Base-by-base conservation (phyloP, 352 stramenopile genomes). In the Globisporangium spiculum region DNA sequence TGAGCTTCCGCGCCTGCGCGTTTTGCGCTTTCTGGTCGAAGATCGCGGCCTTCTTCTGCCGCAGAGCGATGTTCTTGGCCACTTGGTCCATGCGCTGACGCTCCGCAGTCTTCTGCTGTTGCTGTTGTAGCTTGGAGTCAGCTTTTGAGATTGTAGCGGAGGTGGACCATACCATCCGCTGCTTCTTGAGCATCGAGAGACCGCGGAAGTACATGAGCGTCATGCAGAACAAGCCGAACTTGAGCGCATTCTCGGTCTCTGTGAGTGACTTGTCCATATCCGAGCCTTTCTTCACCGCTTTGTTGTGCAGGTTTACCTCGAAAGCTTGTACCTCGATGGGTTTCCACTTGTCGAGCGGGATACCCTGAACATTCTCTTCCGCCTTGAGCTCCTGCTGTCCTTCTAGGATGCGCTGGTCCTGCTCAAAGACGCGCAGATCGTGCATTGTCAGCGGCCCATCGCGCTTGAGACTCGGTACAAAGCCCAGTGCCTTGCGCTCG, bases 131-230 rank as follows among this genome's bases (percentile, higher is more conserved):
- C 14, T 48, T 48, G 30, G 50, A 30, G 52, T 5, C 26, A 38
- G 26, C 50, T 36, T 36, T 41, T 41, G 3, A 69, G 64, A 41
- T 86, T 79, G 60, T 70, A 66, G 2, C 69, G 1, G 58, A 32
- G 2, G 81, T 75, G 5, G 81, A 90, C 90, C 89, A 98, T 10
- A 83, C 72, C 1, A 71, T 76, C 55, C 94, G 88, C 68, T 98
- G 91, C 38, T 93, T 86, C 63, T 88, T 87, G 14, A 98, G 76
- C 62, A 97, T 68, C 14, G 90, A 91, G 60, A 98, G 79, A 4
- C 90, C 92, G 53, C 93, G 84, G 61, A 99, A 99, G 76, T 98
- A 99, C 94, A 98, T 97, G 52, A 99, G 83, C 38, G 94, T 98
- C 73, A 99, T 89, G 75, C 81, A 98, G 69, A 99, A 99, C 22